Base-by-base conservation (phyloP, 108 stramenopile species). In the Pseudonitzschia delicatissima region DNA sequence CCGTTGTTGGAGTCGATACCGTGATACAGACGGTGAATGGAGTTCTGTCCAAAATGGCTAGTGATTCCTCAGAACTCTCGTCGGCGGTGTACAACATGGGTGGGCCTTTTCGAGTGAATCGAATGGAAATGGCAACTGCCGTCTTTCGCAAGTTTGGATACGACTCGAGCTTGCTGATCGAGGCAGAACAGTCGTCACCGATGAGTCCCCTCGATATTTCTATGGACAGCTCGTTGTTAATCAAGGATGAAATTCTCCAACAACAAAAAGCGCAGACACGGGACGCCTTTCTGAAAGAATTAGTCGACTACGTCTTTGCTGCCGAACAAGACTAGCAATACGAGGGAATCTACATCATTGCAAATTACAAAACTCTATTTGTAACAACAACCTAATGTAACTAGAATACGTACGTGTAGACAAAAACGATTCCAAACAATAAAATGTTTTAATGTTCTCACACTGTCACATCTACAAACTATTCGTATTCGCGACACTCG, bases 21-120 rank as follows among this genome's bases (percentile, higher is more conserved):
- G 83, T 86, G 1, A 35, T 77, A 15, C 18, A 45, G 3, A 65
- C 81, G 32, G 68, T 92, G 29, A 11, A 35, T 6, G 72, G 69
- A 33, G 28, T 53, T n/a, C n/a, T 59, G 58, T 0, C 4, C 58
- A 32, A 21, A 15, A 37, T n/a, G 25, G 37, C 20, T 20, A 39
- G 18, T 17, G 25, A 37, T 36, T 60, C 62, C 28, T 74, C 48
- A 23, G 13, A 42, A 15, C 32, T 7, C 13, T 23, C n/a, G 29
- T 25, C 49, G 23, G n/a, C 39, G 51, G 50, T 83, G 1, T 92
- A 73, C 79, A 83, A 92, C 57, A 71, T 89, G 74, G 91, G 91
- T 37, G 91, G 91, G n/a, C 79, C 80, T 0, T 62, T 51, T 3
- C 72, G 86, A 0, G 77, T 80, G 23, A 83, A 82, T 60, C 80